A percentile compares a stretch with the other conserved stretches of the same genome.
These are phyloP conservation scores for Lentinula aciculospora DNA, from an alignment of 768 basidiomycete species.

Conservation along the genomic window DNA sequence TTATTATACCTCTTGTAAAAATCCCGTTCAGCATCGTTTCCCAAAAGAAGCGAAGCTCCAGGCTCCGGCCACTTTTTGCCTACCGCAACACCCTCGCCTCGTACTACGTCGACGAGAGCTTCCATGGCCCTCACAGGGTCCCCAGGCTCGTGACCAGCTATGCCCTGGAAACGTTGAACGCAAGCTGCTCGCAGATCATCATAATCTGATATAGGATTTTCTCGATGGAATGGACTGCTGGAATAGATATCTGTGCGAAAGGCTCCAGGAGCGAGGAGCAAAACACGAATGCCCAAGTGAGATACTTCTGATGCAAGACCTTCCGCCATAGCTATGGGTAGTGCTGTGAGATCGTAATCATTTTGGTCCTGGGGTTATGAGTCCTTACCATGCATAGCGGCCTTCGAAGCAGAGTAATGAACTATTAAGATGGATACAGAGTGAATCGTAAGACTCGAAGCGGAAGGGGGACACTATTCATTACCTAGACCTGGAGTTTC, in stretches of 20 bases:
- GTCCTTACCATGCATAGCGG: constrained; percentile 2
- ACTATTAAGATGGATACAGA: neutral
- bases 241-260: constrained; percentile 4
- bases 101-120: constrained; percentile 37
- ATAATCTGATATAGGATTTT: constrained; percentile 42
- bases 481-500: constrained; percentile 21
- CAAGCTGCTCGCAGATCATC: constrained; percentile 33
- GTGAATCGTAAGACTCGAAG: neutral
- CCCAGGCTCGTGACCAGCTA: constrained; percentile 45
- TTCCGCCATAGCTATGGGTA: neutral
- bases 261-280: constrained; percentile 4
- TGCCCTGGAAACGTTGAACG: constrained; percentile 22
- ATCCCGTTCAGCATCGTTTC: constrained; percentile 49
- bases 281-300: neutral
- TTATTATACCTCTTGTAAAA: constrained; percentile 41
- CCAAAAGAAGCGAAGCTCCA: constrained; percentile 37
- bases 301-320: neutral
- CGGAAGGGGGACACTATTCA: neutral
- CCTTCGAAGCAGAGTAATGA: constrained; percentile 3
- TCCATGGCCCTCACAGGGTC: constrained; percentile 59
- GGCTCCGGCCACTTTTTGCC: constrained; percentile 38
- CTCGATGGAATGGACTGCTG: constrained; percentile 21
- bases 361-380: neutral
- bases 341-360: neutral
- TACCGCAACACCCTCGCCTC: constrained; percentile 44